These are phyloP conservation scores for Metschnikowia lochheadii DNA, from an alignment of 805 yeast species.

Conservation along the genomic window DNA sequence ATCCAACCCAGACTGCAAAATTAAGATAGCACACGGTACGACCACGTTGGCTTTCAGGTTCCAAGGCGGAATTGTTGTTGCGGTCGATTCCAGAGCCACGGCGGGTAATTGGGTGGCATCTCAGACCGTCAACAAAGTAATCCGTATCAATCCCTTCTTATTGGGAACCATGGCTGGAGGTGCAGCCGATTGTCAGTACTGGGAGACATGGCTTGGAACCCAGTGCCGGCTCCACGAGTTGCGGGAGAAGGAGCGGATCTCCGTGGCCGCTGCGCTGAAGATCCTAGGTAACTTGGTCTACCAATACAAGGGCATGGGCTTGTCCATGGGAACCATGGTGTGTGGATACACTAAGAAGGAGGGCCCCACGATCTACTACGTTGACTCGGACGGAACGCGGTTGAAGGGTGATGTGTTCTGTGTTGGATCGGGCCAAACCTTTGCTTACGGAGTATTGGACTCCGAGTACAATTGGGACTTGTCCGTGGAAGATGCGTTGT, in stretches of 20 bases:
- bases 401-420: constrained; percentile 91
- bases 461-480: constrained; percentile 90
- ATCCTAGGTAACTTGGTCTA: constrained; percentile 87
- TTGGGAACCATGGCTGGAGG: constrained; percentile 99
- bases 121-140: constrained; percentile 95
- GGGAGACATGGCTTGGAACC: constrained; percentile 99
- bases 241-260: constrained; percentile 89
- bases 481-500: constrained; percentile 87
- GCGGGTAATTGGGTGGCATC: constrained; percentile 98
- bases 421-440: constrained; percentile 99
- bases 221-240: constrained; percentile 94
- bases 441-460: constrained; percentile 97
- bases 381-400: constrained; percentile 96
- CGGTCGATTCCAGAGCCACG: constrained; percentile 97
- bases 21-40: constrained; percentile 98
- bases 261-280: constrained; percentile 96
- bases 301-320: constrained; percentile 95
- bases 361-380: constrained; percentile 93
- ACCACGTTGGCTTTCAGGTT: constrained; percentile 95
- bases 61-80: constrained; percentile 92
- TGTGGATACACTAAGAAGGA: constrained; percentile 95
- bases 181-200: constrained; percentile 98
- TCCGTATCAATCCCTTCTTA: constrained; percentile 90
- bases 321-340: constrained; percentile 98
- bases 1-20: constrained; percentile 85